Conservation (phyloP, 257 asterid species). For the Mitragyna speciosa region DNA sequence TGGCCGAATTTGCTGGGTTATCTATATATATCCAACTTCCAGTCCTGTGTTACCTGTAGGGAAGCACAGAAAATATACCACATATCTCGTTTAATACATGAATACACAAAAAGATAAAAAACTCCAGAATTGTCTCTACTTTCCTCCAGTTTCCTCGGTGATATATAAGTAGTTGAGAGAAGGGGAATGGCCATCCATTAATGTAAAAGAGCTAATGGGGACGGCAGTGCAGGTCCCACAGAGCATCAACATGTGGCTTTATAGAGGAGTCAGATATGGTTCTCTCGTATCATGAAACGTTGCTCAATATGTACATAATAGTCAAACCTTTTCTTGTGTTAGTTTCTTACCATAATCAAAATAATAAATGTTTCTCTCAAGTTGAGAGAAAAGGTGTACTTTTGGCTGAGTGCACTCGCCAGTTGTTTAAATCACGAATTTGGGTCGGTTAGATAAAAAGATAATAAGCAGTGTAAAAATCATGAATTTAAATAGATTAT, state of each 20-base stretch:
- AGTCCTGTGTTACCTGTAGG: neutral
- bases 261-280: neutral
- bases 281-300: neutral
- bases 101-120: neutral
- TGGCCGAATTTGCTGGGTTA: slow-evolving; percentile 2
- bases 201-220: neutral
- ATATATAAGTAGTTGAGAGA: neutral
- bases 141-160: neutral
- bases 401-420: neutral
- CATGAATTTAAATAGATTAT: no score
- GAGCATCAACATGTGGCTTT: neutral
- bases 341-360: neutral
- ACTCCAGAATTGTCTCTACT: neutral
- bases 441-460: no score
- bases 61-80: neutral
- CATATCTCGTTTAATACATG: neutral
- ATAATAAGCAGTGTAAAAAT: no score
- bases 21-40: neutral
- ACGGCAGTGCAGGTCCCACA: neutral
- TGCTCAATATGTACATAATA: neutral
- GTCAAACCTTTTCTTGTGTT: neutral
- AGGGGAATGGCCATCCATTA: neutral
- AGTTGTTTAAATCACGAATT: no score
- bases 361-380: neutral
- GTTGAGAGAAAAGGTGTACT: neutral